Conservation (phyloP, 2,329 filamentous ascomycete genomes). For the Pezicula rhizophila region DNA sequence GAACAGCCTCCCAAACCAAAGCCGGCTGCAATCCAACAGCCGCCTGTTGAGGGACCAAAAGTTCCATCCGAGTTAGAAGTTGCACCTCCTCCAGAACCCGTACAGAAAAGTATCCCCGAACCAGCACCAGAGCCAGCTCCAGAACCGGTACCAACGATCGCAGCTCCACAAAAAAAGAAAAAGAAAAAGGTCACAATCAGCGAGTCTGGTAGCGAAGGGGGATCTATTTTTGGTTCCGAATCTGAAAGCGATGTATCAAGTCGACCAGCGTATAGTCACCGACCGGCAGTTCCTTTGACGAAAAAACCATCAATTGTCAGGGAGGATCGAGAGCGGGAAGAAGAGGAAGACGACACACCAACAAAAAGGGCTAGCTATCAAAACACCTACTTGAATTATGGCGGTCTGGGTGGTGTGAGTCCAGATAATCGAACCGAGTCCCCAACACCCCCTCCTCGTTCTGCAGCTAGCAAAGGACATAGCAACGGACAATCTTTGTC, state of each 20-base stretch:
- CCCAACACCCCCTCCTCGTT: constrained; percentile 19
- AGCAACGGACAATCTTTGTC: constrained; percentile 17
- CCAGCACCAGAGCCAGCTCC: neutral
- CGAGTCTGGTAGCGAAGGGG: constrained; percentile 22
- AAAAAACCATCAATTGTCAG: constrained; percentile 40
- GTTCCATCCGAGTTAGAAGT: constrained; percentile 1
- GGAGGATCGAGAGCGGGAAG: constrained; percentile 39
- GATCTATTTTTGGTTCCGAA: constrained; percentile 22
- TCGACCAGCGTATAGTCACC: constrained; percentile 11
- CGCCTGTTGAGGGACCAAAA: neutral
- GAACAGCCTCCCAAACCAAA: neutral
- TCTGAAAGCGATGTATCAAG: constrained; percentile 21
- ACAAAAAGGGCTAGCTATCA: constrained; percentile 1
- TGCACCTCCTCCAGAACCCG: constrained; percentile 2
- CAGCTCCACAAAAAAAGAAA: constrained; percentile 17
- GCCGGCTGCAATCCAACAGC: neutral
- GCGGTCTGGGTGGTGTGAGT: constrained; percentile 6
- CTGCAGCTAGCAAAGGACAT: constrained; percentile 19
- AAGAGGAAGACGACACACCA: constrained; percentile 26
- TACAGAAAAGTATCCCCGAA: neutral
- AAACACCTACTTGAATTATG: constrained; percentile 1
- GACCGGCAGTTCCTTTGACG: constrained; percentile 17
- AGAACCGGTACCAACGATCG: constrained; percentile 1
- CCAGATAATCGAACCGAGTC: constrained; percentile 14
- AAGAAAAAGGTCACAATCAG: constrained; percentile 15